Evolutionary conservation across 345 rosid species (phyloP).

Genomic region (Clausena lansium): DNA sequence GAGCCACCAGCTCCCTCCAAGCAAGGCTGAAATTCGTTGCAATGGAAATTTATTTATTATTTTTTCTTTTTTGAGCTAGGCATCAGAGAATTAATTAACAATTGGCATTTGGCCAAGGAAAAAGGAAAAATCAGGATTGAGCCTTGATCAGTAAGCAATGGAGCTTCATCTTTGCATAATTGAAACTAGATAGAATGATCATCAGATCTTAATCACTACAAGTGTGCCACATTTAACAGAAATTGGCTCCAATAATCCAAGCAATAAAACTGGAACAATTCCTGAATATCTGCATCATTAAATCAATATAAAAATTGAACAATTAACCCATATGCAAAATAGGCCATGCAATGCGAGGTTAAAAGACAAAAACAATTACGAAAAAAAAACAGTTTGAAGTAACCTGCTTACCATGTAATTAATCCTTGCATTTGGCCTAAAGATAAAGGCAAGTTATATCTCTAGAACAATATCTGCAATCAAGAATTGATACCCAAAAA

Average conservation of each 20-base stretch:
- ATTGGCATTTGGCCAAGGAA: neutral
- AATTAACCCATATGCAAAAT: neutral
- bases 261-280: neutral
- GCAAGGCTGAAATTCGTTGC: neutral
- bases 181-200: neutral
- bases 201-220: neutral
- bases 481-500: constrained; percentile 7
- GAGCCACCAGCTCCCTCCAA: neutral
- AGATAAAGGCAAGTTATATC: constrained; percentile 34
- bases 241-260: neutral
- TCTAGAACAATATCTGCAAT: constrained; percentile 80
- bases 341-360: no score
- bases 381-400: neutral
- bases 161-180: no score
- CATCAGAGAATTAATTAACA: neutral
- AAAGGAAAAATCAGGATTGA: neutral
- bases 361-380: no score
- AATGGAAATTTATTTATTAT: no score
- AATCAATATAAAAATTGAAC: neutral
- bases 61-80: neutral
- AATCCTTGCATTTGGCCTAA: neutral
- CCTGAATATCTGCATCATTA: neutral
- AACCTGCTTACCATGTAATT: neutral
- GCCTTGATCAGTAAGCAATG: no score
- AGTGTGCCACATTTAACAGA: neutral